These are phyloP conservation scores for Reutealis trisperma DNA, from an alignment of 345 rosid species.

Conservation along the genomic window DNA sequence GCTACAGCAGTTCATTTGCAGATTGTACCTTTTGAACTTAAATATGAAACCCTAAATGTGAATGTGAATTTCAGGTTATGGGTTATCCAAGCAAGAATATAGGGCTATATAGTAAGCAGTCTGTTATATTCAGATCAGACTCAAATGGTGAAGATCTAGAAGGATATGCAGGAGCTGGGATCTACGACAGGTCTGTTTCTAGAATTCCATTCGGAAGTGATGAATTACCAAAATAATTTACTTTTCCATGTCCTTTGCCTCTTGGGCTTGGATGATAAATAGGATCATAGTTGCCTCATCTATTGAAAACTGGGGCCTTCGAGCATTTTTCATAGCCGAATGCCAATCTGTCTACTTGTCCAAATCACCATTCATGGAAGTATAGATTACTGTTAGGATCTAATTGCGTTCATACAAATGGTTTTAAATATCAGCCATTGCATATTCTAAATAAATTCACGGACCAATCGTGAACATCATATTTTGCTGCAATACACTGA, in stretches of 20 bases:
- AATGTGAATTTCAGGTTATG: slow-evolving; percentile 31
- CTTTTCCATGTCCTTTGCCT: background rate
- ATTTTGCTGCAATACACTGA: no score
- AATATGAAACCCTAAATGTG: background rate
- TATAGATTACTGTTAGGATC: no score
- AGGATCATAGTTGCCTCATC: background rate
- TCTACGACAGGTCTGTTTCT: slow-evolving; percentile 43
- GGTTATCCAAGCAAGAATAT: slow-evolving; percentile 44
- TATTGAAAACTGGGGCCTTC: no score
- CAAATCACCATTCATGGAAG: background rate
- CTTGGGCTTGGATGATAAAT: background rate
- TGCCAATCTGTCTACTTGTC: background rate
- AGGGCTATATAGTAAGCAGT: slow-evolving; percentile 34
- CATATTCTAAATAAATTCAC: no score
- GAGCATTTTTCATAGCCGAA: no score
- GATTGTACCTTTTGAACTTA: background rate
- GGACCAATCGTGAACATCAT: no score
- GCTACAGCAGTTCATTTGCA: slow-evolving; percentile 6
- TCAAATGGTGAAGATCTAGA: slow-evolving; percentile 51
- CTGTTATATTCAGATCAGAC: slow-evolving; percentile 45
- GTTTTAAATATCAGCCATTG: no score
- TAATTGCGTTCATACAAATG: no score
- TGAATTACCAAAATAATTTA: background rate
- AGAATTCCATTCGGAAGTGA: background rate
- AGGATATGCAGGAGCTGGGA: slow-evolving; percentile 52